Evolutionary conservation across 208 protist genomes (phyloP).

Genomic region (Trypanosomatidae sp.): DNA sequence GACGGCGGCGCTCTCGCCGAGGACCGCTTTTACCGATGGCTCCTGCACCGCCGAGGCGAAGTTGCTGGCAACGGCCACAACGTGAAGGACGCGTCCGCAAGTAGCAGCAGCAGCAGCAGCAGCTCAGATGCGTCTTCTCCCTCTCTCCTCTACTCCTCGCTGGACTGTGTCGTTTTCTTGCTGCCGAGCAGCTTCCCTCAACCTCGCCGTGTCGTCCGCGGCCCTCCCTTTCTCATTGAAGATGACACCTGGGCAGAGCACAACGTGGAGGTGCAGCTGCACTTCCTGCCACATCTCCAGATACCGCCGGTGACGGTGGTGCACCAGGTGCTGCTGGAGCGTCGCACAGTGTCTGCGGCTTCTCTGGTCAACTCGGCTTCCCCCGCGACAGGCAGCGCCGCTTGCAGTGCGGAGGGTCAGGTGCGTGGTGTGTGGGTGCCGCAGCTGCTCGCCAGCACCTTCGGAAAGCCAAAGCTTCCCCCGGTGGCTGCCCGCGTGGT

Average conservation of each 20-base stretch:
- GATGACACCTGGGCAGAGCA: conserved; percentile 88
- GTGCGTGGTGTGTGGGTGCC: conserved; percentile 26
- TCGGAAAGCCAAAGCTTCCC: conserved; percentile 42
- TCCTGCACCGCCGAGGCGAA: too few species aligned
- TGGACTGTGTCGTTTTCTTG: conserved; percentile 73
- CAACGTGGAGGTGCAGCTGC: conserved; percentile 66
- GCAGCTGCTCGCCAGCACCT: conserved; percentile 40
- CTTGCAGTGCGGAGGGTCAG: neutral
- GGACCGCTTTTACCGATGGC: conserved; percentile 75
- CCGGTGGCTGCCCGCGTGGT: conserved; percentile 10
- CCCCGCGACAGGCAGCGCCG: neutral
- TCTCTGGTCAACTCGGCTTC: neutral
- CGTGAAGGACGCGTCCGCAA: neutral
- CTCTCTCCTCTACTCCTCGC: conserved; percentile 66
- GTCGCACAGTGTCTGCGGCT: conserved; percentile 21
- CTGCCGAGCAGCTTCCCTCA: conserved; percentile 77
- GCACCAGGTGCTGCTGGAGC: conserved; percentile 60
- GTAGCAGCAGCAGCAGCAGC: neutral
- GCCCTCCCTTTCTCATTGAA: conserved; percentile 76
- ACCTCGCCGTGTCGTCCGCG: conserved; percentile 48
- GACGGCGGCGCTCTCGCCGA: conserved; percentile 47
- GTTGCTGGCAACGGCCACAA: neutral
- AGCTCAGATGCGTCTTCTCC: conserved; percentile 11
- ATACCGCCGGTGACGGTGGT: conserved; percentile 55
- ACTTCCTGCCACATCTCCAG: conserved; percentile 55